phyloP scores from a whole-genome alignment of 202 grass and related monocot species.

The Bolboschoenoplectus hybrid region DNA sequence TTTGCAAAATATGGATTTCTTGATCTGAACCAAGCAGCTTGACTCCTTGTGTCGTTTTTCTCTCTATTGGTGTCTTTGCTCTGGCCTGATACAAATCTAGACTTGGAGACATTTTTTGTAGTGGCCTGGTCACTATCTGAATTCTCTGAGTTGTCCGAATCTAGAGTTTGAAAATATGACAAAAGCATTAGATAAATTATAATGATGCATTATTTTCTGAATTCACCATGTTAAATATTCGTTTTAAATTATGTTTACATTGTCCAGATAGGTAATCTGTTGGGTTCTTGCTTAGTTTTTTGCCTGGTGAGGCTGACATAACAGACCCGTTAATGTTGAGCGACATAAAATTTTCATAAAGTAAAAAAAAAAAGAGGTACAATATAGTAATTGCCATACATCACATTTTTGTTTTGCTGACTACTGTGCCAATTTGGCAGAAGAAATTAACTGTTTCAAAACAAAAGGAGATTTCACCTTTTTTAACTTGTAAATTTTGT shows the following conservation, averaged over 20 bases:
- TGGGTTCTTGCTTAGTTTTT: not conserved
- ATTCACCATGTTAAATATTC: not conserved
- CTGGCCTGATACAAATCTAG: not conserved
- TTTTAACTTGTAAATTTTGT: not conserved
- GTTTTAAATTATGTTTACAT: not conserved
- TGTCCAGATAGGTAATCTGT: not conserved
- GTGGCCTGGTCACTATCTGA: not conserved
- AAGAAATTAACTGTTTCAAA: not conserved
- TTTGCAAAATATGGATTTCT: conserved; percentile 18
- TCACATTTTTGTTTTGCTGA: not conserved
- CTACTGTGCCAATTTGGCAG: not conserved
- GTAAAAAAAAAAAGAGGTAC: not conserved
- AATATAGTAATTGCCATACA: not conserved
- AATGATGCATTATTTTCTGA: not conserved
- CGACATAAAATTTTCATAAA: not conserved
- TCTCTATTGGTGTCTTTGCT: not conserved
- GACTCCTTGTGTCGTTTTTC: not conserved
- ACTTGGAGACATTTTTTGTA: not conserved
- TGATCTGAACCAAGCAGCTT: conserved; percentile 1
- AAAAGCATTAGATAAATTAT: not conserved
- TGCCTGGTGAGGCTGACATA: not conserved
- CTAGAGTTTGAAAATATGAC: not conserved
- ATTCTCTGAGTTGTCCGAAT: not conserved
- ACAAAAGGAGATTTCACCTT: not conserved
- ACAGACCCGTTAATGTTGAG: not conserved